Conservation (phyloP, 2,329 filamentous ascomycete genomes). For the Aspergillus sp. region DNA sequence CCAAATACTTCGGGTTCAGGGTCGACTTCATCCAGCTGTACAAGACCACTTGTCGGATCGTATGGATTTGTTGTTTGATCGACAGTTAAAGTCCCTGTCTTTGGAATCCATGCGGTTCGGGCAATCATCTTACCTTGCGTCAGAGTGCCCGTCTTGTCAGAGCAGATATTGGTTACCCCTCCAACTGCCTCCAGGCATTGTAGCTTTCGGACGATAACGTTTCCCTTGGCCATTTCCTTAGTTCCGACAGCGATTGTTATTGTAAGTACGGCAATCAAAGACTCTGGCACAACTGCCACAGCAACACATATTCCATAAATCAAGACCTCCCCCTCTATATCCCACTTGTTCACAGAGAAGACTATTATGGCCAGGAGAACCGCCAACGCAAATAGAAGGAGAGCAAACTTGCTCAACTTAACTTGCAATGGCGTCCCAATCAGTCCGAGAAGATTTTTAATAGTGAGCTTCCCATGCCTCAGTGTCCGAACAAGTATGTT, state of each 20-base stretch:
- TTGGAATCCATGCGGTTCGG: constrained; percentile 53
- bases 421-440: constrained; percentile 77
- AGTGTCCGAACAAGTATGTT: constrained; percentile 22
- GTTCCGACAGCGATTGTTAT: constrained; percentile 57
- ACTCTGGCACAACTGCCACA: constrained; percentile 60
- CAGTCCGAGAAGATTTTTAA: constrained; percentile 48
- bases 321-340: constrained; percentile 53
- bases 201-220: constrained; percentile 52
- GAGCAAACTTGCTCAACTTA: constrained; percentile 79
- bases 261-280: constrained; percentile 58
- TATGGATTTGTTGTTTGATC: constrained; percentile 50
- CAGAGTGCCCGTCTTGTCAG: constrained; percentile 54
- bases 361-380: constrained; percentile 59
- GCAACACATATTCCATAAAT: constrained; percentile 57
- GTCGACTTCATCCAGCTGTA: constrained; percentile 34
- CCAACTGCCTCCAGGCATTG: constrained; percentile 53
- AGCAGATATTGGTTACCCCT: constrained; percentile 55
- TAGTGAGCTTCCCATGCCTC: constrained; percentile 40
- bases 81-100: constrained; percentile 49
- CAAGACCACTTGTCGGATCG: constrained; percentile 49
- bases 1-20: constrained; percentile 21
- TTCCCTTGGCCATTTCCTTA: constrained; percentile 49
- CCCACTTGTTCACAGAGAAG: constrained; percentile 55
- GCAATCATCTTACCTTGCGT: constrained; percentile 58
- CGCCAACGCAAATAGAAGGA: constrained; percentile 71